phyloP scores from a whole-genome alignment of 202 grass and related monocot genomes.

The Eragrostis tef region DNA sequence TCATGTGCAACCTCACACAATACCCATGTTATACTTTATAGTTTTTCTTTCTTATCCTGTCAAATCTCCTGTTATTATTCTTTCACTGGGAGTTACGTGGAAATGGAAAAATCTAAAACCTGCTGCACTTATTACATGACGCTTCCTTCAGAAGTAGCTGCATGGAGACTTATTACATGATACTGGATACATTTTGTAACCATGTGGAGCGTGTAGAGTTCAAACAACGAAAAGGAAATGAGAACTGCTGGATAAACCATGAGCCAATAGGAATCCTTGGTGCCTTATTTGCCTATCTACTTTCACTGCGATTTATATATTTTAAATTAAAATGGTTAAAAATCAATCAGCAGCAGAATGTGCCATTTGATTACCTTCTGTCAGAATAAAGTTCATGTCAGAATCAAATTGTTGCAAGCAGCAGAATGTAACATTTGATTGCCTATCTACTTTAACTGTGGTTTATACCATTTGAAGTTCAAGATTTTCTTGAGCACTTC shows the following conservation, averaged over 20 bases:
- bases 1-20: constrained; percentile 11
- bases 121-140: not conserved
- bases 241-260: constrained; percentile 4
- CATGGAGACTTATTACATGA: constrained; percentile 10
- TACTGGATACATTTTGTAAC: constrained; percentile 24
- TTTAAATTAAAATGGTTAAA: constrained; percentile 31
- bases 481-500: constrained; percentile 11
- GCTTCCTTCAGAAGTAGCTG: not conserved
- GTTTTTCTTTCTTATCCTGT: no score
- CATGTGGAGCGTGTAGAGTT: constrained; percentile 2
- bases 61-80: not conserved
- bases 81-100: not conserved
- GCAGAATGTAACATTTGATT: no score
- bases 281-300: constrained; percentile 9
- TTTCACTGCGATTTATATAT: constrained; percentile 1
- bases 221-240: not conserved
- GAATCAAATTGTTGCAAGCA: no score
- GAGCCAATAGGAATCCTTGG: constrained; percentile 7
- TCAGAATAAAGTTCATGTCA: constrained; percentile 28
- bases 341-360: constrained; percentile 24
- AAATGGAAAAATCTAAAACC: not conserved
- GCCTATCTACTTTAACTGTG: no score
- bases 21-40: no score
- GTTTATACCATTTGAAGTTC: no score
- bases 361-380: constrained; percentile 18